Conservation (phyloP, 805 yeast genomes). For the Wickerhamiella brachini region DNA sequence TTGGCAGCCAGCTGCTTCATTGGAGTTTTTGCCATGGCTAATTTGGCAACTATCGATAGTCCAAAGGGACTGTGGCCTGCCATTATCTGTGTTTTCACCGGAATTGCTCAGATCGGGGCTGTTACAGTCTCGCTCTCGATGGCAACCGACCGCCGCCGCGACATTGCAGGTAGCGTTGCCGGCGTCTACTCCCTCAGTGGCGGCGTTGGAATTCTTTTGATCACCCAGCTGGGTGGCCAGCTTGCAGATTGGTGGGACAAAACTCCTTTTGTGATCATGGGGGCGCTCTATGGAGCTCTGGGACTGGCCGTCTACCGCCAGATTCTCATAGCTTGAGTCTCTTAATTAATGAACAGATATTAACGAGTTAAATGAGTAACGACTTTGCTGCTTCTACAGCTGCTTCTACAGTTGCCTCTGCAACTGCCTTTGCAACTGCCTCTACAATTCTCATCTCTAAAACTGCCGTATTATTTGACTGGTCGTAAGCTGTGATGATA, state of each 20-base stretch:
- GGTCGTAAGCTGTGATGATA: too few species aligned
- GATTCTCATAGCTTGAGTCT: background rate
- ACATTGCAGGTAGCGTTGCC: constrained; percentile 46
- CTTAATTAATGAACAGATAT: too few species aligned
- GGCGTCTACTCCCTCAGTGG: constrained; percentile 60
- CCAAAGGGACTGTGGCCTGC: constrained; percentile 28
- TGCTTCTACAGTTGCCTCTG: too few species aligned
- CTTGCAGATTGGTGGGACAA: constrained; percentile 44
- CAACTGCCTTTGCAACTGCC: too few species aligned
- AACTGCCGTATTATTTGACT: too few species aligned
- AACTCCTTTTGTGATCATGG: constrained; percentile 45
- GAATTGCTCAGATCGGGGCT: constrained; percentile 48
- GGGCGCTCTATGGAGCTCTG: constrained; percentile 25
- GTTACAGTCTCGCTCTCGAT: constrained; percentile 53
- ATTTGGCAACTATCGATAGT: constrained; percentile 15
- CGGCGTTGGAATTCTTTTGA: constrained; percentile 48
- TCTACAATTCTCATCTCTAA: too few species aligned
- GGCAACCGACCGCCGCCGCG: constrained; percentile 33
- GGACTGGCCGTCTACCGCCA: background rate
- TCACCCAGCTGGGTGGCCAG: constrained; percentile 49
- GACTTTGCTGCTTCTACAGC: too few species aligned
- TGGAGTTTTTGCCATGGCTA: constrained; percentile 14
- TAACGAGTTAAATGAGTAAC: too few species aligned
- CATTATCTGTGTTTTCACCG: constrained; percentile 34
- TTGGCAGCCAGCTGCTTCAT: constrained; percentile 20